These are phyloP conservation scores for Brassica incana DNA, from an alignment of 345 rosid genomes.

Conservation along the genomic window DNA sequence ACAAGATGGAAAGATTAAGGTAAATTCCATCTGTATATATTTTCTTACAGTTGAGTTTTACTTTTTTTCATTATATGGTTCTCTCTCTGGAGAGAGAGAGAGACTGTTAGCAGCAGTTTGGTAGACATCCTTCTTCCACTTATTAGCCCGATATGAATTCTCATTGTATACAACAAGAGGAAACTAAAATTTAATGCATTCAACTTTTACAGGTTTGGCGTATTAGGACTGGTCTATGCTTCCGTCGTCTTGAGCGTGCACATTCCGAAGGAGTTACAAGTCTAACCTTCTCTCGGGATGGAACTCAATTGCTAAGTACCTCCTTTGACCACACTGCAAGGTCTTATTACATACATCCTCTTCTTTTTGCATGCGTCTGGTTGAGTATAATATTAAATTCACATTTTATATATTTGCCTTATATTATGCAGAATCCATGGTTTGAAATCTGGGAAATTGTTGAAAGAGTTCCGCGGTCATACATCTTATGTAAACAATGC, in stretches of 20 bases:
- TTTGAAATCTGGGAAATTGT: slow-evolving; percentile 89
- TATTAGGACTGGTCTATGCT: slow-evolving; percentile 87
- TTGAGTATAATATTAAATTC: no score
- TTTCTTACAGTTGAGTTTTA: not conserved
- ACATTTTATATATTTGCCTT: no score
- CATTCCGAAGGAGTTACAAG: slow-evolving; percentile 96
- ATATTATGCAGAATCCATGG: slow-evolving; percentile 79
- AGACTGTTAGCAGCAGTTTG: not conserved
- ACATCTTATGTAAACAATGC: slow-evolving; percentile 77
- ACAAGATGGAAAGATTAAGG: slow-evolving; percentile 96
- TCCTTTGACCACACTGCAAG: slow-evolving; percentile 95
- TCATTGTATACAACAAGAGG: not conserved
- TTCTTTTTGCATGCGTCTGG: not conserved
- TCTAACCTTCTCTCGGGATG: slow-evolving; percentile 91
- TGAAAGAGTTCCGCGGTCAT: slow-evolving; percentile 96
- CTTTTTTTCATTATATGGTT: not conserved
- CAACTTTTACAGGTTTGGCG: slow-evolving; percentile 81
- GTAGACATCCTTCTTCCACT: slow-evolving; percentile 13
- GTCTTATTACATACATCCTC: slow-evolving; percentile 38
- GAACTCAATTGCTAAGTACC: slow-evolving; percentile 90
- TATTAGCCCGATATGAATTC: slow-evolving; percentile 1
- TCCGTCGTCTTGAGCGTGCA: slow-evolving; percentile 90
- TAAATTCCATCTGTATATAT: slow-evolving; percentile 40
- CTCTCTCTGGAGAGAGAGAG: not conserved
- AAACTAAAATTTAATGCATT: slow-evolving; percentile 14